A percentile compares a stretch with the other conserved stretches of the same genome.
Conservation (phyloP, 192 early-diverging fungal genomes). For the Polychytrium aggregatum region DNA sequence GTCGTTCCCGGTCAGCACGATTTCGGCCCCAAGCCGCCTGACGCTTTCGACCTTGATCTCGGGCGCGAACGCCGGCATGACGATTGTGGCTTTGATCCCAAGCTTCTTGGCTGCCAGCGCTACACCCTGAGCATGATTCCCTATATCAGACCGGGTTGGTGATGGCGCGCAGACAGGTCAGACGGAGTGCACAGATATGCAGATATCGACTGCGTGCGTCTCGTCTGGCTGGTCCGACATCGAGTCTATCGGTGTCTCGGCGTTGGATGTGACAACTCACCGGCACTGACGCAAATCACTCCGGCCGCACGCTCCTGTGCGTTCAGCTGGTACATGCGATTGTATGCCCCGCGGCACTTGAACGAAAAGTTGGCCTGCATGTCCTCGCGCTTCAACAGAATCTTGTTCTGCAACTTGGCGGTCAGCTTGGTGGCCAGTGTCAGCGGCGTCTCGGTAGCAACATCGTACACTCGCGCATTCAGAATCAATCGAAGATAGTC, state of each 20-base stretch:
- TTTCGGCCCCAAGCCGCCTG: conserved; percentile 27
- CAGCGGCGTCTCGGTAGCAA: conserved; percentile 23
- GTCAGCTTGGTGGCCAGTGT: conserved; percentile 22
- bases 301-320: conserved; percentile 23
- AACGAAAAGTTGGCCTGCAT: conserved; percentile 43
- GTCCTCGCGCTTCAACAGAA: conserved; percentile 42
- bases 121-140: conserved; percentile 31
- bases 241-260: too few species aligned
- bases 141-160: too few species aligned
- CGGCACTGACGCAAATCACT: conserved; percentile 26
- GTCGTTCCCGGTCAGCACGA: conserved; percentile 30
- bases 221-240: conserved; percentile 14
- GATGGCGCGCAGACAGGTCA: too few species aligned
- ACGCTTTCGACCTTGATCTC: conserved; percentile 41
- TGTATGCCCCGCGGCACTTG: conserved; percentile 40
- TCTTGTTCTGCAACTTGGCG: conserved; percentile 14
- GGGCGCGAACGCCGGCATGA: conserved; percentile 42
- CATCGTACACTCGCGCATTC: conserved; percentile 40
- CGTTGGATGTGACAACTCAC: too few species aligned
- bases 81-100: conserved; percentile 30
- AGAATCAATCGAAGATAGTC: conserved; percentile 27
- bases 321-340: conserved; percentile 30
- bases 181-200: too few species aligned
- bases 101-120: conserved; percentile 39
- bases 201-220: conserved; percentile 2